Percentiles rank a stretch among this genome's conserved stretches.
Conservation (phyloP, 139 green algal species). For the Picochlorum sp. region DNA sequence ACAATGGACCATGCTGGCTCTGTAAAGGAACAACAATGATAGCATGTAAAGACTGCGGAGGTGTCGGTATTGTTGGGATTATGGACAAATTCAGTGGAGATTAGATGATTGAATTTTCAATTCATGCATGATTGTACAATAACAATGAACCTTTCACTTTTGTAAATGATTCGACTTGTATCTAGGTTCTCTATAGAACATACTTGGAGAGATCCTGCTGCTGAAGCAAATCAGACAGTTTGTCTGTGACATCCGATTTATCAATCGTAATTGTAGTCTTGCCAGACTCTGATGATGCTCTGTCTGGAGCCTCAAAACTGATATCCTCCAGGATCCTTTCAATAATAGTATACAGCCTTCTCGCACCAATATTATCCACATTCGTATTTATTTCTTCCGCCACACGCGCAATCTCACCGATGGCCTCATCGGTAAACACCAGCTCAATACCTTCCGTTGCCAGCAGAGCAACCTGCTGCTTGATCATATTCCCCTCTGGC, state of each 20-base stretch:
- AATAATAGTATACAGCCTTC: slow-evolving; percentile 87
- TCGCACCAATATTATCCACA: slow-evolving; percentile 91
- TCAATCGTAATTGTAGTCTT: slow-evolving; percentile 43
- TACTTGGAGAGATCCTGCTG: slow-evolving; percentile 68
- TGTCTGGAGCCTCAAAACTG: slow-evolving; percentile 84
- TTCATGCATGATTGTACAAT: background rate
- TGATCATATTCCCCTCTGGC: slow-evolving; percentile 74
- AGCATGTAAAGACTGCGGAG: slow-evolving; percentile 13
- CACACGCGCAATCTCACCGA: slow-evolving; percentile 63
- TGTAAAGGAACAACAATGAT: slow-evolving; percentile 7
- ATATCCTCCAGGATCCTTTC: slow-evolving; percentile 90
- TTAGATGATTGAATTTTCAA: slow-evolving; percentile 9
- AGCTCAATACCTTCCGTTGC: slow-evolving; percentile 83
- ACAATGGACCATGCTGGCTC: slow-evolving; percentile 21
- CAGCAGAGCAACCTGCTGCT: slow-evolving; percentile 87
- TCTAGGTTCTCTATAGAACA: slow-evolving; percentile 39
- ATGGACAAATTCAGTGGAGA: slow-evolving; percentile 6
- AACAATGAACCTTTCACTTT: slow-evolving; percentile 2
- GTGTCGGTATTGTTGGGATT: slow-evolving; percentile 3
- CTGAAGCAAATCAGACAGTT: slow-evolving; percentile 55
- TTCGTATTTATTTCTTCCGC: slow-evolving; percentile 73
- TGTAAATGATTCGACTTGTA: background rate
- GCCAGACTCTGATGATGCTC: slow-evolving; percentile 7
- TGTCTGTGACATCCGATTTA: slow-evolving; percentile 44
- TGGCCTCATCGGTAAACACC: slow-evolving; percentile 71